Evolutionary conservation across 805 yeast genomes (phyloP), one percentile per base, ranked within the genome.

Genomic region (Candida taoyuanica): DNA sequence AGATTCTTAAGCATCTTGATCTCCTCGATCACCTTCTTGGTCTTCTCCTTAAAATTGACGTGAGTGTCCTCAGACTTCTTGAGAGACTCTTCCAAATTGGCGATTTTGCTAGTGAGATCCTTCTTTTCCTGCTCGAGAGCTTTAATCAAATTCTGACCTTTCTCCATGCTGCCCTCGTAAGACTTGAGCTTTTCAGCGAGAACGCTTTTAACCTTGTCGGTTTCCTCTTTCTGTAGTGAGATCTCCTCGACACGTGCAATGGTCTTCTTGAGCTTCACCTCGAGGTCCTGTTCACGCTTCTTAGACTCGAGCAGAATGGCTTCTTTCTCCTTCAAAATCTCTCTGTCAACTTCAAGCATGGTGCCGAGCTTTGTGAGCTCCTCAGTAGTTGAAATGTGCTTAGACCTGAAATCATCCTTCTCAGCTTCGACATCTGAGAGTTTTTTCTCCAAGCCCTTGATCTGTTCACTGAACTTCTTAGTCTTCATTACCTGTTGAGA

Each of bases 401-500:
- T 52, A 13, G 56, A 49, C 1, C 62, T 49, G 7, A 59, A 56
- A 7, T 44, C 43, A 14, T 47, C 40, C 38, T 59, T 59, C 14
- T 63, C 62, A 7, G 43, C 44, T 31, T 64, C 68, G 6, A 60
- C 39, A 3, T 65, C 63, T 28, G 60, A 56, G 3, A 80, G 55
- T 33, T 73, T 70, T 1, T 55, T 50, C 38, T 76, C 81, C 28
- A 82, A 60, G 2, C 62, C 51, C 31, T 70, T 70, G 17, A 86
- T 62, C 40, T 81, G 74, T 17, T 75, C 77, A 40, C 73, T 72
- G 42, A 79, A 64, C 39, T 71, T 74, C 40, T 74, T 75, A 4
- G 77, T 67, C 52, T 77, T 81, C 29, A 73, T 62, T 5, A 77
- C 73, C 40, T 78, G 80, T 17, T 76, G 72, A 5, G 81, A 73